Conservation (phyloP, 768 basidiomycete species). For the Russula abietina region DNA sequence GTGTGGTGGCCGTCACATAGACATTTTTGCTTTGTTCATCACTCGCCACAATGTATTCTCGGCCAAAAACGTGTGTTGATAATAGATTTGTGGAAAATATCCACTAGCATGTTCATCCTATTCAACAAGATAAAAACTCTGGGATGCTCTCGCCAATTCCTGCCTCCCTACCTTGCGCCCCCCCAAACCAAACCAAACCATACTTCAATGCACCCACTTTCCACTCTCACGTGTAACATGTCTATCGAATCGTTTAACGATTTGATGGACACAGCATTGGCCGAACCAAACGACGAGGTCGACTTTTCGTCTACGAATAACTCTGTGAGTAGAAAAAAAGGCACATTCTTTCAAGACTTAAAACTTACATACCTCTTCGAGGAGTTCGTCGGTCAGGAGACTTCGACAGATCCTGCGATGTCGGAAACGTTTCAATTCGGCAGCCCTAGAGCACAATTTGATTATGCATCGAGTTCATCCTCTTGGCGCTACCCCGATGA, state of each 20-base stretch:
- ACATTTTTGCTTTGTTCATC: background rate
- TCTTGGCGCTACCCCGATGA: background rate
- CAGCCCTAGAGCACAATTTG: background rate
- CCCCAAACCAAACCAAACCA: background rate
- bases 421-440: background rate
- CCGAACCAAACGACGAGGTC: background rate
- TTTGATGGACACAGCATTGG: background rate
- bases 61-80: background rate
- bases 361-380: background rate
- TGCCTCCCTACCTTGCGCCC: background rate
- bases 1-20: no score
- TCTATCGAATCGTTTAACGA: background rate
- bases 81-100: slow-evolving; percentile 7
- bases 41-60: background rate
- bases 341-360: no score
- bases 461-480: background rate
- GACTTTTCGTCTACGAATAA: background rate
- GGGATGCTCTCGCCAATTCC: background rate
- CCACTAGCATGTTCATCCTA: background rate
- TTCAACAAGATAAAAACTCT: background rate
- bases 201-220: background rate
- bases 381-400: background rate
- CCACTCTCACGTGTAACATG: background rate
- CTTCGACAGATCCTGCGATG: background rate
- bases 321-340: slow-evolving; percentile 5